phyloP scores from a whole-genome alignment of 2,329 filamentous ascomycete genomes.

The Alternaria sp. region DNA sequence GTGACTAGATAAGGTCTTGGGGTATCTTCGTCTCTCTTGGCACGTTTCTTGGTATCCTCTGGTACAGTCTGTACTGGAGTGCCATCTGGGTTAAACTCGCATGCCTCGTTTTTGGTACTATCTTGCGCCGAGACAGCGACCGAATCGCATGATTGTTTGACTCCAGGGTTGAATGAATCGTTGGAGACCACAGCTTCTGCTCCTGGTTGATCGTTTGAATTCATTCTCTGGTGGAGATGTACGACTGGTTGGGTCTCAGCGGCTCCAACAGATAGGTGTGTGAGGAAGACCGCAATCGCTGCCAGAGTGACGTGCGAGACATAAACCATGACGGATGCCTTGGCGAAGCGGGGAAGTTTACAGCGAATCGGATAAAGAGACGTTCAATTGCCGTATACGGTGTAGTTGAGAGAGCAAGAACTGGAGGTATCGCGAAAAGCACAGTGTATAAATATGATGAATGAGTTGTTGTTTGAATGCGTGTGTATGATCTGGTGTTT shows the following conservation, averaged over 20 bases:
- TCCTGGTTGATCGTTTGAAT: background rate
- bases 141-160: background rate
- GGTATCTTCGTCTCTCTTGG: background rate
- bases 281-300: background rate
- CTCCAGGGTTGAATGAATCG: background rate
- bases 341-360: constrained; percentile 3
- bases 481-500: background rate
- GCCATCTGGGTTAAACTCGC: background rate
- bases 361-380: constrained; percentile 4
- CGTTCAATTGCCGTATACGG: background rate
- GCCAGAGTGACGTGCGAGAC: background rate
- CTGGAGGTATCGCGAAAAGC: background rate
- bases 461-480: background rate
- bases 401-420: background rate
- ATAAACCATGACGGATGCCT: constrained; percentile 4
- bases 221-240: background rate
- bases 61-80: background rate
- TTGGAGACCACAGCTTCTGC: background rate
- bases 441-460: background rate
- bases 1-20: background rate
- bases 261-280: background rate
- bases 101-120: background rate
- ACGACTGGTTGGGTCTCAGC: background rate
- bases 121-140: background rate
- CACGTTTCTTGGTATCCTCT: background rate